Percentiles rank a stretch among this genome's conserved stretches.
Evolutionary conservation across 495 filamentous ascomycete genomes (phyloP).

Genomic region (Bryoglossum gracile): DNA sequence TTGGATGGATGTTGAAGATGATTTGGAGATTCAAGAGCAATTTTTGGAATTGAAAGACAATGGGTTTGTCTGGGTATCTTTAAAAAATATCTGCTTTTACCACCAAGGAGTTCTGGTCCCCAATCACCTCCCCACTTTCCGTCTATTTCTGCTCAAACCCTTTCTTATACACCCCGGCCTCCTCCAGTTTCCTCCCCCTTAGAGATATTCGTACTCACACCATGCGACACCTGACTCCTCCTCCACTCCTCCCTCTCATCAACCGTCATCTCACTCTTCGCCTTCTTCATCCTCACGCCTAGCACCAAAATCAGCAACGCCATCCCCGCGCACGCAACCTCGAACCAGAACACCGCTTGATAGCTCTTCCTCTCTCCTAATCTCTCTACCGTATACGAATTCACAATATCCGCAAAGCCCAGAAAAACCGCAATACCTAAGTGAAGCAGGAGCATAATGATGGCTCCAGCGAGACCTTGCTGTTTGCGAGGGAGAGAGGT

Average conservation of each 20-base stretch:
- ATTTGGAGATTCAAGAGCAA: no score
- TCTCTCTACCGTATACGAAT: slow-evolving; percentile 42
- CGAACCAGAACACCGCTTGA: slow-evolving; percentile 63
- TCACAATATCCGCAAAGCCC: slow-evolving; percentile 60
- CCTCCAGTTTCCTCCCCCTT: no score
- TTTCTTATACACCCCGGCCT: no score
- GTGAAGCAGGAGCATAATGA: slow-evolving; percentile 49
- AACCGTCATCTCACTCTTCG: slow-evolving; percentile 59
- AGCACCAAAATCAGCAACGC: slow-evolving; percentile 49
- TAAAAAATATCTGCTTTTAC: no score
- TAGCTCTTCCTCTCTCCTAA: slow-evolving; percentile 44
- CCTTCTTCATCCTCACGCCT: slow-evolving; percentile 60
- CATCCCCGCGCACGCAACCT: slow-evolving; percentile 46
- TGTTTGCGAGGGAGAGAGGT: slow-evolving; percentile 59
- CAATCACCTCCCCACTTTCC: no score
- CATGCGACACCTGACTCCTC: not conserved
- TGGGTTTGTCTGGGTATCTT: no score
- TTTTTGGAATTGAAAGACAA: no score
- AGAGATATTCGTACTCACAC: no score
- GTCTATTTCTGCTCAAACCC: no score
- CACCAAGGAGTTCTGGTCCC: no score
- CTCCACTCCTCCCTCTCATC: slow-evolving; percentile 51
- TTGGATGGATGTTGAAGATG: no score
- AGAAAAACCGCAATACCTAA: slow-evolving; percentile 81
- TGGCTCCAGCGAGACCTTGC: slow-evolving; percentile 71